These are phyloP conservation scores for Hericium alpestre DNA, from an alignment of 768 basidiomycete genomes.

Conservation along the genomic window DNA sequence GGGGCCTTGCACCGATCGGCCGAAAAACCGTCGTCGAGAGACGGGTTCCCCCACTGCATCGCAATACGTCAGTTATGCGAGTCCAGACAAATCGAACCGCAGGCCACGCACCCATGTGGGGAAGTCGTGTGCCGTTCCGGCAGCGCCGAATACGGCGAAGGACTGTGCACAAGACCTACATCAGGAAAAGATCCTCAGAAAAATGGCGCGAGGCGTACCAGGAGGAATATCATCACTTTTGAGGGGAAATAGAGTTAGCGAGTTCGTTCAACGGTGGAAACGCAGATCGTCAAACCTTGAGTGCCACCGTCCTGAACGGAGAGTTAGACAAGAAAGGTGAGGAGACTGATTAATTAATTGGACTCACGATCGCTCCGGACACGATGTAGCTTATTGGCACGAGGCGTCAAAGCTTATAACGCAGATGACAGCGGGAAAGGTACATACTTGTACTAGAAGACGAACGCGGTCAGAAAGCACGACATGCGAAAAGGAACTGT, in stretches of 20 bases:
- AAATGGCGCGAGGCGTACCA: slow-evolving; percentile 1
- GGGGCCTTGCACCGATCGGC: slow-evolving; percentile 5
- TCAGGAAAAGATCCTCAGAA: background rate
- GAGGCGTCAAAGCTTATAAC: too few species aligned
- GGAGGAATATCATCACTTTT: slow-evolving; percentile 11
- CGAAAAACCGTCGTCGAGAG: slow-evolving; percentile 9
- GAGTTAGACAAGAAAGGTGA: background rate
- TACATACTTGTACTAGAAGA: too few species aligned
- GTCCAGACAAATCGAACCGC: background rate
- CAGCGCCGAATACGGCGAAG: slow-evolving; percentile 22
- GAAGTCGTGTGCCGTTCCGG: slow-evolving; percentile 14
- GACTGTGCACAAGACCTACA: slow-evolving; percentile 9
- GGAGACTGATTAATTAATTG: background rate
- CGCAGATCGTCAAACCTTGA: slow-evolving; percentile 10
- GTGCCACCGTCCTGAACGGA: slow-evolving; percentile 22
- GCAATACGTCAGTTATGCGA: background rate
- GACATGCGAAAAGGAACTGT: background rate
- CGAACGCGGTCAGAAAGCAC: too few species aligned
- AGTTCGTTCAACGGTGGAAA: background rate
- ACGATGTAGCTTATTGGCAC: slow-evolving; percentile 20
- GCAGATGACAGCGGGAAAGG: too few species aligned
- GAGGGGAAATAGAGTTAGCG: background rate
- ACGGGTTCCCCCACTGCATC: slow-evolving; percentile 14
- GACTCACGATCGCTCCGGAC: slow-evolving; percentile 20
- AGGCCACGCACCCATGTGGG: slow-evolving; percentile 11